Evolutionary conservation across 495 filamentous ascomycete species (phyloP).

Genomic region (Astrothelium subdiscretum): DNA sequence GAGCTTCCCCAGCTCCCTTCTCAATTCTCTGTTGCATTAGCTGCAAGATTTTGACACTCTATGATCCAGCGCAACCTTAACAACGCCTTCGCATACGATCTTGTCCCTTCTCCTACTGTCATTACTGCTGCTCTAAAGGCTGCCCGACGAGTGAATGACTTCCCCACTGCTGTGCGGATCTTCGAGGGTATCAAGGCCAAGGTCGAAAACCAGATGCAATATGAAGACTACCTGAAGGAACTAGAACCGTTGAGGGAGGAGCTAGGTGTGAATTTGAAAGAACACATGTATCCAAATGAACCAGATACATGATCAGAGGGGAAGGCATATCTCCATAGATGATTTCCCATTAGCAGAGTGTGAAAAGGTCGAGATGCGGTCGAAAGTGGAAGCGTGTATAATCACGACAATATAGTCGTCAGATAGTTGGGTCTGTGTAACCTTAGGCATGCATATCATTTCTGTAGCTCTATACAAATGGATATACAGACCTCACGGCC

Average conservation of each 20-base stretch:
- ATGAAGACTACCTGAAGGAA: constrained; percentile 91
- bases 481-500: not conserved
- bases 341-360: not conserved
- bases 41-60: constrained; percentile 9
- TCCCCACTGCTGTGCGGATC: constrained; percentile 90
- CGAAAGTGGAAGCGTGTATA: not conserved
- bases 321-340: not conserved
- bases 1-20: constrained; percentile 26
- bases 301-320: not conserved
- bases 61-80: constrained; percentile 82
- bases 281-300: constrained; percentile 79
- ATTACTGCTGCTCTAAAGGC: constrained; percentile 83
- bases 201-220: constrained; percentile 95
- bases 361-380: not conserved
- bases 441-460: not conserved
- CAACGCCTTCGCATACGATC: constrained; percentile 99
- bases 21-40: not conserved
- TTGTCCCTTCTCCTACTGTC: constrained; percentile 89
- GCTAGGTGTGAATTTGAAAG: constrained; percentile 80
- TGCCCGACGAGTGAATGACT: constrained; percentile 94
- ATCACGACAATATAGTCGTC: not conserved
- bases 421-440: not conserved
- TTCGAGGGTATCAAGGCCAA: constrained; percentile 99
- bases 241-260: constrained; percentile 89
- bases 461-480: not conserved